Base-by-base conservation (phyloP, 352 stramenopile species). In the Globisporangium nagaii region DNA sequence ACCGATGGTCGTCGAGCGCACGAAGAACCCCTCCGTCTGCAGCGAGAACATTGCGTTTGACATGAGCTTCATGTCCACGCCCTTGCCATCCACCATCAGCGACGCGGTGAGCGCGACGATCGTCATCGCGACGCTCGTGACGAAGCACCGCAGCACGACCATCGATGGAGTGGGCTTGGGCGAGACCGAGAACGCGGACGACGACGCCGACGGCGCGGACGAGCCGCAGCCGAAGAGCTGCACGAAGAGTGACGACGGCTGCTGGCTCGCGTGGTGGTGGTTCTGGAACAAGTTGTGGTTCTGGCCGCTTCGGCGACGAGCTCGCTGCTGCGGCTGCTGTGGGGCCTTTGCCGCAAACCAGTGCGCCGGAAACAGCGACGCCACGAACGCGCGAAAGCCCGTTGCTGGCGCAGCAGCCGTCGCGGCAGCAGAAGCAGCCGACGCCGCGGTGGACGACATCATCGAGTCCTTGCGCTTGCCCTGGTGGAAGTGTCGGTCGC, bases 1-100 rank as follows among this genome's bases (percentile, higher is more conserved):
- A 22, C 70, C 63, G 7, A 66, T 57, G 9, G 46, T 53, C n/a
- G 59, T 78, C 2, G 65, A 63, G 5, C 62, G 64, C 1, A 74
- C 49, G 19, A 87, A 82, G 25, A 89, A 84, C 2, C 63, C 63
- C 43, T 89, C 79, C 0, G 70, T 63, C 47, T 88, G 63, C 5
- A 88, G 58, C 0, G 73, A 57, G 42, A 86, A 86, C 72, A 86
- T 75, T 10, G 78, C 68, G 44, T 88, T 88, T 37, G 78, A 69
- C 78, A 88, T 84, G 13, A 88, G 63, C 53, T 85, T 75, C 71
- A 88, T 83, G 54, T 88, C 78, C 28, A 88, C 72, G 28, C 67
- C 47, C 12, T 73, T 63, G 4, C 55, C 47, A 28, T 86, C 64
- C 7, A 85, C 65, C 2, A 84, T 53, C 24, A 87, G 37, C 13